Base-by-base conservation (phyloP, 2,329 filamentous ascomycete genomes). In the Geoglossum cookeanum region DNA sequence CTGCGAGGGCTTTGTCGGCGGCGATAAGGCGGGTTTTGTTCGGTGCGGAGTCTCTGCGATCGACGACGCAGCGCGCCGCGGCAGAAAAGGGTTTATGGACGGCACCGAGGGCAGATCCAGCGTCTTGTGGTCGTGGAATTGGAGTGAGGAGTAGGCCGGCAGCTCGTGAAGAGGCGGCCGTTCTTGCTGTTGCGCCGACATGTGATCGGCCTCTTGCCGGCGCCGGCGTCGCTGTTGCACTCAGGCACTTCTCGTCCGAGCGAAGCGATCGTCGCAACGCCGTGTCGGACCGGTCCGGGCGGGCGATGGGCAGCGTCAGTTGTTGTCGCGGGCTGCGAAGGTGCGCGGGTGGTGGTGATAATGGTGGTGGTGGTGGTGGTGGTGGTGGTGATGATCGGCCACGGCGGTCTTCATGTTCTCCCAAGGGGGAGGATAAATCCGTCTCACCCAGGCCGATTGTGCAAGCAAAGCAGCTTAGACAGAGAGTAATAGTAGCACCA, bases 161-260 rank as follows among this genome's bases (percentile, higher is more conserved):
- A 52, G 48, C 48, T 52, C 48, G 48, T 52, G 48, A 32, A 52
- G 48, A 52, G 48, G 48, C 48, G 48, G 48, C 27, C 32, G 48
- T 32, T 52, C 48, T 52, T 52, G 48, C 27, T 52, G 48, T 52
- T 52, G 48, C 48, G 48, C 48, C 17, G 48, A 52, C 48, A 52
- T 52, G 48, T 52, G 48, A 52, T 52, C 48, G 48, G 27, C 22
- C 48, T 6, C 11, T 52, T 52, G 13, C 48, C 44, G 15, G 44
- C 47, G 22, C 47, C 47, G 15, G 22, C 22, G 22, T 22, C 22
- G 22, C 48, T 33, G 27, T 32, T 3, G n/a, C 22, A 52, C 27
- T 22, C 9, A 9, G 29, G 47, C 3, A 30, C 48, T 32, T n/a
- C 32, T 52, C 33, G 6, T 33, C 15, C 7, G 29, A 29, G 17